phyloP scores from a whole-genome alignment of 371 early-diverging fungal species.

The Apophysomyces variabilis region DNA sequence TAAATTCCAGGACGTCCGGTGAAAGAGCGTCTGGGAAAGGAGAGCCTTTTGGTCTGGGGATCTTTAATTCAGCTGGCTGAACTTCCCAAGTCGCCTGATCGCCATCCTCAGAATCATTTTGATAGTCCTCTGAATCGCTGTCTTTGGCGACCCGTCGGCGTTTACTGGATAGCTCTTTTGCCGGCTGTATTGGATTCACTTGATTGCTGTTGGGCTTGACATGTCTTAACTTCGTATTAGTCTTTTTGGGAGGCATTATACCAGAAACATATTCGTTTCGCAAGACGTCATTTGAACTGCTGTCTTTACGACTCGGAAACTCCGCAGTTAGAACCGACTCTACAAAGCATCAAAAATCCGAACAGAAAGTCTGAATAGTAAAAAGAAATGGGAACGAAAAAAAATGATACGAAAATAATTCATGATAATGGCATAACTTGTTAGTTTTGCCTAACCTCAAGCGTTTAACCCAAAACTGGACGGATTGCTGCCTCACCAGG shows the following conservation, averaged over 20 bases:
- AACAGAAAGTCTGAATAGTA: not conserved
- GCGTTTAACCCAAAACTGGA: too few relatives aligned
- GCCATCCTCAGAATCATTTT: constrained; percentile 17
- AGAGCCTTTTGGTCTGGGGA: constrained; percentile 51
- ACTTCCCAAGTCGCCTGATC: constrained; percentile 26
- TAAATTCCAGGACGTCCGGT: constrained; percentile 52
- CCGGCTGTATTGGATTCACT: constrained; percentile 5
- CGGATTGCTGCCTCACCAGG: too few relatives aligned
- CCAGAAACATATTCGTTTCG: not conserved
- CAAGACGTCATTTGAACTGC: not conserved
- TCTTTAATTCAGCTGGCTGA: constrained; percentile 28
- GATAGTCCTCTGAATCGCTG: not conserved
- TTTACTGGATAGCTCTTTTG: constrained; percentile 8
- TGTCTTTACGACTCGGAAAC: not conserved
- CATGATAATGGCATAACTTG: too few relatives aligned
- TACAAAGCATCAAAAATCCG: not conserved
- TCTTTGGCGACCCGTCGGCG: not conserved
- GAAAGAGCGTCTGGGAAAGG: constrained; percentile 60
- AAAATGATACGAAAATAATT: too few relatives aligned
- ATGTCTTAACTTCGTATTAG: not conserved
- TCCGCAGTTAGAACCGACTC: not conserved
- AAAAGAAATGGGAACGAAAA: not conserved
- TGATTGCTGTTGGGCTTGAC: constrained; percentile 19
- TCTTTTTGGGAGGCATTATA: not conserved
- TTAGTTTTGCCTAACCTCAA: too few relatives aligned